These are phyloP conservation scores for Paecilomyces fulvus DNA, from an alignment of 2,329 filamentous ascomycete species.

Conservation along the genomic window DNA sequence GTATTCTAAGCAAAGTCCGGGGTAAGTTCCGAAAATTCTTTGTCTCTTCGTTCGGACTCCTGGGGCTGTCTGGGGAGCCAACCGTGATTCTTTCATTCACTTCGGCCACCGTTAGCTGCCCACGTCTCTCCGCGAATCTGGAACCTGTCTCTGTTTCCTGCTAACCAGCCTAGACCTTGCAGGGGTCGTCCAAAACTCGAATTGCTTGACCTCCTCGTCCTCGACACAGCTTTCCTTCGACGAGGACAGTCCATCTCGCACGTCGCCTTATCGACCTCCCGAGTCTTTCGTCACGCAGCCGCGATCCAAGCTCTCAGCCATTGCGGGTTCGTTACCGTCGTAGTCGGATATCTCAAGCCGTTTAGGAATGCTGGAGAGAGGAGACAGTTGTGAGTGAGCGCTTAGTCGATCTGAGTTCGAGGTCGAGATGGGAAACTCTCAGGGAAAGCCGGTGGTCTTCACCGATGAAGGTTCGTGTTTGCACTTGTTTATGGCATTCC, in stretches of 20 bases:
- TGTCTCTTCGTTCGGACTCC: background rate
- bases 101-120: background rate
- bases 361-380: background rate
- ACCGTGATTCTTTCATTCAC: background rate
- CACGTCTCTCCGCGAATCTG: background rate
- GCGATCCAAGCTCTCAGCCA: background rate
- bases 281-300: background rate
- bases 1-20: background rate
- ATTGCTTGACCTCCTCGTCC: background rate
- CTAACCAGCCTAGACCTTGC: background rate
- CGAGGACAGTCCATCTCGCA: background rate
- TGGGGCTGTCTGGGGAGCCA: background rate
- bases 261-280: background rate
- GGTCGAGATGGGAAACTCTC: slow-evolving; percentile 76
- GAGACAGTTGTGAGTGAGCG: background rate
- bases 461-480: slow-evolving; percentile 74
- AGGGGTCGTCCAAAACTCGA: background rate
- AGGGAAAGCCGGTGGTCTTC: slow-evolving; percentile 86
- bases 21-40: background rate
- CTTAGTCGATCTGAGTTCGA: background rate
- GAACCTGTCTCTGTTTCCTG: background rate
- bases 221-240: background rate
- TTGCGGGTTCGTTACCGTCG: background rate
- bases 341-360: background rate
- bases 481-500: slow-evolving; percentile 1